These are phyloP conservation scores for Trypanosoma congolense DNA, from an alignment of 208 protist species.

Conservation along the genomic window DNA sequence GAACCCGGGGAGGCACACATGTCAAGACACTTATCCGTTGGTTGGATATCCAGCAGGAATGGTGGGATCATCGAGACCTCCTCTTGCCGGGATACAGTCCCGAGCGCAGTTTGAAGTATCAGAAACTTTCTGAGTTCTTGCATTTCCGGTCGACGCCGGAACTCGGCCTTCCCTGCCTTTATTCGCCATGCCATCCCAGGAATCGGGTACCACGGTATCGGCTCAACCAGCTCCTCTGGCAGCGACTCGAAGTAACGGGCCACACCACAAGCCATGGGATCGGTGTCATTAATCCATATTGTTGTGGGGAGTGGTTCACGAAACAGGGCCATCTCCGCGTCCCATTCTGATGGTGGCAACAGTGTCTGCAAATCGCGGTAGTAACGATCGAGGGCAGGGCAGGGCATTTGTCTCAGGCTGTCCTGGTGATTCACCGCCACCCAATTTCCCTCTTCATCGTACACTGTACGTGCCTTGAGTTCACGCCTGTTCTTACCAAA, in stretches of 20 bases:
- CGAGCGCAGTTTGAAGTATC: conserved; percentile 73
- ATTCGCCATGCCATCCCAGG: conserved; percentile 76
- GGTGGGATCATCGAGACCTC: conserved; percentile 83
- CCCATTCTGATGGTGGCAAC: conserved; percentile 37
- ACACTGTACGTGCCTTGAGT: conserved; percentile 28
- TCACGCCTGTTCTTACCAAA: conserved; percentile 68
- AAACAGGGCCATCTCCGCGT: conserved; percentile 59
- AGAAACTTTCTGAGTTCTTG: conserved; percentile 66
- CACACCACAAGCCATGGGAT: conserved; percentile 55
- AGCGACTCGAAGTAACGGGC: conserved; percentile 46
- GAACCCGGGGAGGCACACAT: conserved; percentile 89
- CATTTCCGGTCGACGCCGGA: conserved; percentile 71
- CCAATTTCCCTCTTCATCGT: conserved; percentile 79
- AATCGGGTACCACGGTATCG: conserved; percentile 82
- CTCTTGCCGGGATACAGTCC: conserved; percentile 82
- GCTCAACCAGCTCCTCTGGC: conserved; percentile 47
- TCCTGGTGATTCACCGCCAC: conserved; percentile 48
- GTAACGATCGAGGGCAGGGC: conserved; percentile 60
- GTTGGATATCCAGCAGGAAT: conserved; percentile 80
- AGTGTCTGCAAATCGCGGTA: conserved; percentile 69
- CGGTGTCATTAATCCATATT: conserved; percentile 84
- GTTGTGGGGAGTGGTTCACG: conserved; percentile 67
- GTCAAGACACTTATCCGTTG: conserved; percentile 76
- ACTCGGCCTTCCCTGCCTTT: conserved; percentile 66
- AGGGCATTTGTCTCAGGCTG: conserved; percentile 39